Evolutionary conservation across 2,329 filamentous ascomycete genomes (phyloP).

Genomic region (Dendryphion nanum): DNA sequence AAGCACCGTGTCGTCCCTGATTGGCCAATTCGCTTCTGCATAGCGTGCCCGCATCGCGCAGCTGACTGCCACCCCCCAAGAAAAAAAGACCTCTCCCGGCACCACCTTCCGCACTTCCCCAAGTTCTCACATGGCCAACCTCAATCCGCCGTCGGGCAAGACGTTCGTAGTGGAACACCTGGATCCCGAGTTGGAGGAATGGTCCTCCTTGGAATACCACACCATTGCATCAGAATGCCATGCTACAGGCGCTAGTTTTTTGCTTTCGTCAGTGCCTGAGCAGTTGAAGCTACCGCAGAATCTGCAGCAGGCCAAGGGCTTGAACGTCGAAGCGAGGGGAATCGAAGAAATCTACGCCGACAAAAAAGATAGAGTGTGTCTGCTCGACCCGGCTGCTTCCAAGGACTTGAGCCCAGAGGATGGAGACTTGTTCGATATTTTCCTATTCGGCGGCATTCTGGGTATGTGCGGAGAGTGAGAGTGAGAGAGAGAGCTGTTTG

Average conservation of each 20-base stretch:
- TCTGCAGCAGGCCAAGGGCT: constrained; percentile 59
- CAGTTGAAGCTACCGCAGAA: constrained; percentile 60
- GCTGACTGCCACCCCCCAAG: constrained; percentile 10
- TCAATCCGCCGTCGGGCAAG: constrained; percentile 45
- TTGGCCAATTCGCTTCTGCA: constrained; percentile 20
- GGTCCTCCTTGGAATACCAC: constrained; percentile 91
- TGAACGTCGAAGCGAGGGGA: constrained; percentile 71
- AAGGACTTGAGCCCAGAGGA: constrained; percentile 83
- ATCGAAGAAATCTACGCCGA: constrained; percentile 79
- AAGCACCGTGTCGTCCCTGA: constrained; percentile 11
- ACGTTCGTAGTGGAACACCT: constrained; percentile 96
- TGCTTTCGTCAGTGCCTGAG: constrained; percentile 76
- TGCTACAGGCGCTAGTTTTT: constrained; percentile 65
- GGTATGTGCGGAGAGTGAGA: no score
- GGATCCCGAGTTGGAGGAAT: constrained; percentile 87
- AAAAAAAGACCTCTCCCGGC: constrained; percentile 16
- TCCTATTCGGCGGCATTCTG: constrained; percentile 93
- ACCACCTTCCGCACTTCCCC: constrained; percentile 11
- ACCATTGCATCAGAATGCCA: constrained; percentile 81
- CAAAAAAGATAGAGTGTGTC: constrained; percentile 74
- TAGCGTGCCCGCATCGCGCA: constrained; percentile 16
- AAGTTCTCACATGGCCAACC: constrained; percentile 22
- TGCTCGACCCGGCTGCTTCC: constrained; percentile 81
- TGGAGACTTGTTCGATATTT: constrained; percentile 79
- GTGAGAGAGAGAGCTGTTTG: no score